Conservation (phyloP, 306 rosid genomes). For the Styphnolobium japonicum region DNA sequence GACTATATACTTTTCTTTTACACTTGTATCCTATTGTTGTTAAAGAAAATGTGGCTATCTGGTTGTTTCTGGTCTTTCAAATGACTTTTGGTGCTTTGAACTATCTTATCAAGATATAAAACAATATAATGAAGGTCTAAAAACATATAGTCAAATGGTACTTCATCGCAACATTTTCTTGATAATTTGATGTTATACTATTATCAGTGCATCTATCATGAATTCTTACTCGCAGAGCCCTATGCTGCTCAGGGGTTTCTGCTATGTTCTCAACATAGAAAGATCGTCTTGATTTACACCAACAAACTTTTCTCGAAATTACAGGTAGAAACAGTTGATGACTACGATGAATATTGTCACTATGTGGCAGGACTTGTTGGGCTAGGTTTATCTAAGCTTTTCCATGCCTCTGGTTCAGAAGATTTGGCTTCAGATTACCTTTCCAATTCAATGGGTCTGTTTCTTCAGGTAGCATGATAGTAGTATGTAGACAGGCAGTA, state of each 20-base stretch:
- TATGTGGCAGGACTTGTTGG: constrained; percentile 99
- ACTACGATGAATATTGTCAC: constrained; percentile 96
- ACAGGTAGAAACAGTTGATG: constrained; percentile 90
- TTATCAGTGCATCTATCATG: background rate
- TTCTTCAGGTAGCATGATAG: constrained; percentile 81
- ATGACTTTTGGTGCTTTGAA: background rate
- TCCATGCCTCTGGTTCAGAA: constrained; percentile 76
- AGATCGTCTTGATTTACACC: constrained; percentile 17
- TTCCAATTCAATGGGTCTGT: constrained; percentile 98
- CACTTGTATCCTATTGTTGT: background rate
- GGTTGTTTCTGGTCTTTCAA: constrained; percentile 1
- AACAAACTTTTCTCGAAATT: constrained; percentile 29
- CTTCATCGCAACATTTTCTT: background rate
- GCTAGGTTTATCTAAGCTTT: constrained; percentile 92
- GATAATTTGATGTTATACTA: constrained; percentile 2
- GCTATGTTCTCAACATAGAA: constrained; percentile 10
- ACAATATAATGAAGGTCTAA: background rate
- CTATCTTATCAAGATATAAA: background rate
- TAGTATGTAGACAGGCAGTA: constrained; percentile 9
- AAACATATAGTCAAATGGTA: background rate
- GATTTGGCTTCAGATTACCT: constrained; percentile 62
- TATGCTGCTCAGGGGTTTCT: background rate
- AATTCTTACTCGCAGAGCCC: constrained; percentile 13
- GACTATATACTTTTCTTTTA: background rate
- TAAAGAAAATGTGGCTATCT: background rate